Base-by-base conservation (phyloP, 176 grass and related monocot genomes). In the Oryza brachyantha region DNA sequence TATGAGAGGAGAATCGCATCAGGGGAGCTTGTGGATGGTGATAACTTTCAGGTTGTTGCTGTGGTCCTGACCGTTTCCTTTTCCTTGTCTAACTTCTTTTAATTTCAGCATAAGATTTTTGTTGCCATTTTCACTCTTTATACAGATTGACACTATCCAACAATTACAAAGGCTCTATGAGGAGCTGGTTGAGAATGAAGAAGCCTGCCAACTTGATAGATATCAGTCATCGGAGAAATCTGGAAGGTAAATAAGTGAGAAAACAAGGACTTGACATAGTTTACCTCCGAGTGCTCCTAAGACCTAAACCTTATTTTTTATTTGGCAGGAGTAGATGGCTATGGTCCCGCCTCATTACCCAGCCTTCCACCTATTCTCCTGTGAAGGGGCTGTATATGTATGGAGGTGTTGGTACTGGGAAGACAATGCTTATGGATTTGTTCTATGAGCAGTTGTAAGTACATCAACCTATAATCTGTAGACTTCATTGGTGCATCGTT, bases 391-490 rank as follows among this genome's bases (percentile, higher is more conserved):
- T 98, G 46, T 98, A 98, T 59, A 81, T 95, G 3, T 95, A 93
- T 78, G 92, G 96, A 81, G 92, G 96, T 73, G 92, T 95, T 2
- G 96, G 92, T 60, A 98, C 92, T 62, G 89, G 94, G 65, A 97
- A 97, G 66, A 97, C 91, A 13, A 92, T 97, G 94, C 91, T 97
- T 67, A 97, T 94, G 91, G 87, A 97, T 78, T 75, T 97, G 68
- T 97, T 92, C 74, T 97, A 90, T 40, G 89, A 93, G 38, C 87
- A 92, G 77, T 68, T 97, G 91, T 94, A 91, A 92, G 91, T 75
- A 29, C 11, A 62, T 46, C 17, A 22, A n/a, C 80, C 29, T 74
- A 38, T 14, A 19, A 26, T 42, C 61, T 86, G 34, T 62, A 36
- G 61, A 28, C 1, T 17, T 64, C 36, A 14, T 73, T 43, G 10